Evolutionary conservation across 2,329 filamentous ascomycete genomes (phyloP).

Genomic region (Davidsoniella neocaledoniae): DNA sequence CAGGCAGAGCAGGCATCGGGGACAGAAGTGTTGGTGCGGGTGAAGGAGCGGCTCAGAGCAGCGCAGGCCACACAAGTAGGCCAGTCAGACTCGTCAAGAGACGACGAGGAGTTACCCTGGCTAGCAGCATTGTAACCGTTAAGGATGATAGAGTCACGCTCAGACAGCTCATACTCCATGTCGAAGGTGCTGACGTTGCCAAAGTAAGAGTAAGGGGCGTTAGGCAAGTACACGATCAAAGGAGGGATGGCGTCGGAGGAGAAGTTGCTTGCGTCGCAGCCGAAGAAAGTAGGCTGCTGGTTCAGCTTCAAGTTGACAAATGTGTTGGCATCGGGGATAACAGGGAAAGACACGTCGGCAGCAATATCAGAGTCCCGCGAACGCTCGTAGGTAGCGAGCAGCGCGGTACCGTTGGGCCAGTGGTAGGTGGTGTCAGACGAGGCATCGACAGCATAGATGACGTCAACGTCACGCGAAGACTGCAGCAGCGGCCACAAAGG

Average conservation of each 20-base stretch:
- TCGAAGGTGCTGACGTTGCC: conserved; percentile 72
- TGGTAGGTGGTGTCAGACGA: conserved; percentile 39
- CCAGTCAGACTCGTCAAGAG: conserved; percentile 43
- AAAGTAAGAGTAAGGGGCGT: conserved; percentile 57
- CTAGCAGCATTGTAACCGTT: conserved; percentile 81
- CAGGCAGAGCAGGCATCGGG: conserved; percentile 60
- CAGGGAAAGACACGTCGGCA: conserved; percentile 40
- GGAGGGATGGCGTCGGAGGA: conserved; percentile 39
- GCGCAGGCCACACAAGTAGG: conserved; percentile 76
- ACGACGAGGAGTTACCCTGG: conserved; percentile 61
- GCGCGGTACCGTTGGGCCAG: conserved; percentile 45
- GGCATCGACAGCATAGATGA: conserved; percentile 49
- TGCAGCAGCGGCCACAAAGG: conserved; percentile 50
- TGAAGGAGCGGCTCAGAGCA: conserved; percentile 58
- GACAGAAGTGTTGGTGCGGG: conserved; percentile 49
- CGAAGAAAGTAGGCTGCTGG: conserved; percentile 44
- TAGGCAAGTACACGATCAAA: conserved; percentile 75
- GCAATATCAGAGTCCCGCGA: conserved; percentile 27
- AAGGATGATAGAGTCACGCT: conserved; percentile 65
- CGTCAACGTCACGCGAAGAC: conserved; percentile 35
- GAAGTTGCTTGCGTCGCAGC: conserved; percentile 40
- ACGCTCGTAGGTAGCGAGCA: conserved; percentile 40
- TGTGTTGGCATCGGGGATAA: conserved; percentile 35
- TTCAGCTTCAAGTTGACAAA: conserved; percentile 44
- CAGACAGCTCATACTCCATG: conserved; percentile 40